phyloP scores from a whole-genome alignment of 2,329 filamentous ascomycete species.

The Cryphonectria parasitica region DNA sequence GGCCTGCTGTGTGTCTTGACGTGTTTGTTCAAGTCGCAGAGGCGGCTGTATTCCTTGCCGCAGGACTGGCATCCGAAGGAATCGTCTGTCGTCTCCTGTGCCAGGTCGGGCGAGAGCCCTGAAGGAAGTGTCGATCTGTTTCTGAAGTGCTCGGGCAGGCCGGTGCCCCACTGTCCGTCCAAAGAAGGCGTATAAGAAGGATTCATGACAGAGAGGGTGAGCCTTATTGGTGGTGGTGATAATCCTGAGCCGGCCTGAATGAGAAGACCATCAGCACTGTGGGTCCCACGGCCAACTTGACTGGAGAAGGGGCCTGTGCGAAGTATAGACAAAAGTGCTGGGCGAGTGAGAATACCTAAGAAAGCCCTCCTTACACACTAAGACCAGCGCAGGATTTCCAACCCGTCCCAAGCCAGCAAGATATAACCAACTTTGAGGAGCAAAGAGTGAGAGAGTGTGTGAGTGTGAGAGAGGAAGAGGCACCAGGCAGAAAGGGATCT shows the following conservation, averaged over 20 bases:
- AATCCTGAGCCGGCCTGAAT: conserved; percentile 12
- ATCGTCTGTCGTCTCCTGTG: conserved; percentile 16
- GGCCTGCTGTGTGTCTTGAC: conserved; percentile 25
- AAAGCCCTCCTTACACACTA: not conserved
- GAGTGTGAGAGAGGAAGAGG: not conserved
- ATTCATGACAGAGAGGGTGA: conserved; percentile 25
- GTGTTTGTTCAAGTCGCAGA: conserved; percentile 43
- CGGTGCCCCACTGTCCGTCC: conserved; percentile 23
- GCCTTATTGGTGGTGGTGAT: conserved; percentile 11
- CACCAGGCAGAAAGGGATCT: not conserved
- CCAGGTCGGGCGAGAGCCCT: conserved; percentile 13
- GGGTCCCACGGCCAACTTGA: not conserved
- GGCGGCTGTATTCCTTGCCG: conserved; percentile 36
- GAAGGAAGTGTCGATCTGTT: conserved; percentile 11
- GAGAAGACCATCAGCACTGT: conserved; percentile 18
- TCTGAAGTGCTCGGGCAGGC: conserved; percentile 16
- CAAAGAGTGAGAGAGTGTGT: not conserved
- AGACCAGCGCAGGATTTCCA: not conserved
- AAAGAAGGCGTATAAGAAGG: conserved; percentile 17
- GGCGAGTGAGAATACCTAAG: not conserved
- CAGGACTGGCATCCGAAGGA: conserved; percentile 35
- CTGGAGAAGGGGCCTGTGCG: not conserved
- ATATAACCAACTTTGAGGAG: not conserved
- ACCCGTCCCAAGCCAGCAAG: not conserved
- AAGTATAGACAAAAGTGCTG: not conserved